These are phyloP conservation scores for Ascosphaera apis DNA, from an alignment of 2,329 filamentous ascomycete species.

Conservation along the genomic window DNA sequence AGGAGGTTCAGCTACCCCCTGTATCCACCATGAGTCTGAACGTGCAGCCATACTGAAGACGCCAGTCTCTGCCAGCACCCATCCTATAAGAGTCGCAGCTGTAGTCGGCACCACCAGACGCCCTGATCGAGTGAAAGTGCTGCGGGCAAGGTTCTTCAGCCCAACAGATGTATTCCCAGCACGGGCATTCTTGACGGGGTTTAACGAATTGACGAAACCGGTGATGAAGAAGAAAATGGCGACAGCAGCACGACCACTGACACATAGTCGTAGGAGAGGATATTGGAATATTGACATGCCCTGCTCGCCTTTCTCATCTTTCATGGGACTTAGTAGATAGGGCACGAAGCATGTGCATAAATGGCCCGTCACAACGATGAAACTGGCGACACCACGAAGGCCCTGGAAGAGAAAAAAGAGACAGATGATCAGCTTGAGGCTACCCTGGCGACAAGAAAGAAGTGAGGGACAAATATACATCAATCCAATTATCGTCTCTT, in stretches of 20 bases:
- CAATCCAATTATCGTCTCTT: slow-evolving; percentile 9
- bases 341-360: slow-evolving; percentile 20
- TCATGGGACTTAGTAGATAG: slow-evolving; percentile 16
- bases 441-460: background rate
- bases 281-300: slow-evolving; percentile 8
- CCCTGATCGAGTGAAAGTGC: slow-evolving; percentile 8
- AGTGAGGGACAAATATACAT: slow-evolving; percentile 4
- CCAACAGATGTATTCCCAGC: slow-evolving; percentile 7
- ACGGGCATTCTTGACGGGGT: slow-evolving; percentile 9
- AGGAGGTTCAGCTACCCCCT: slow-evolving; percentile 3
- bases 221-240: slow-evolving; percentile 12
- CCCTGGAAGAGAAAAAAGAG: slow-evolving; percentile 10
- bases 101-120: slow-evolving; percentile 10
- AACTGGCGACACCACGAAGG: slow-evolving; percentile 19
- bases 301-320: slow-evolving; percentile 5
- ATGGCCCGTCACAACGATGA: slow-evolving; percentile 21
- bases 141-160: slow-evolving; percentile 8
- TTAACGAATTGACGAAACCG: slow-evolving; percentile 12
- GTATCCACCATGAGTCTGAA: slow-evolving; percentile 10
- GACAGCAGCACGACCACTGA: slow-evolving; percentile 9
- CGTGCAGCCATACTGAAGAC: slow-evolving; percentile 8
- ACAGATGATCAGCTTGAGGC: background rate
- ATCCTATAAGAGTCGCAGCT: slow-evolving; percentile 7
- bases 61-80: slow-evolving; percentile 9
- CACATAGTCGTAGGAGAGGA: slow-evolving; percentile 10